These are phyloP conservation scores for Astragalus membranaceus DNA, from an alignment of 306 rosid genomes.

Conservation along the genomic window DNA sequence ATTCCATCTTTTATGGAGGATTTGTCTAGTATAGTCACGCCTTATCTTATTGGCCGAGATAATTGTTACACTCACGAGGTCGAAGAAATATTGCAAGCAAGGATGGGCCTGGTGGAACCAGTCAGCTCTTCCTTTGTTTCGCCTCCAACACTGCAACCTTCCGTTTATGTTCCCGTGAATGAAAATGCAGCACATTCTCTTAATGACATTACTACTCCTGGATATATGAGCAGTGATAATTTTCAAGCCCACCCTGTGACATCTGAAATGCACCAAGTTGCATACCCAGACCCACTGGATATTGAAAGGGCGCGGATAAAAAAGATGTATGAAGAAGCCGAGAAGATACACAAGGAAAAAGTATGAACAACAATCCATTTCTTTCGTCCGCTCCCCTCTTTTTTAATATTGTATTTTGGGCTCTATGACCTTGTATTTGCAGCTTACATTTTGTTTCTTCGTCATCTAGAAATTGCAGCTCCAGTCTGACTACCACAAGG, in stretches of 20 bases:
- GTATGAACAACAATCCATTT: constrained; percentile 7
- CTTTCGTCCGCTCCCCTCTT: background rate
- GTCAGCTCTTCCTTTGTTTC: background rate
- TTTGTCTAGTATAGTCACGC: constrained; percentile 7
- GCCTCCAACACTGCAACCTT: constrained; percentile 10
- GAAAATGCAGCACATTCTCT: constrained; percentile 8
- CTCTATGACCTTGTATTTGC: background rate
- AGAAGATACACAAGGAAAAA: background rate
- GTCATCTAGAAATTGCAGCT: constrained; percentile 23
- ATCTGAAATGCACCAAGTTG: constrained; percentile 9
- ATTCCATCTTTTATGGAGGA: constrained; percentile 12
- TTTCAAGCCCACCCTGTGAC: constrained; percentile 6
- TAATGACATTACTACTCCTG: background rate
- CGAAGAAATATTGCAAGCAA: constrained; percentile 2
- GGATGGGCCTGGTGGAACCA: background rate
- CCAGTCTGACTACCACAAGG: constrained; percentile 7
- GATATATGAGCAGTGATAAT: background rate
- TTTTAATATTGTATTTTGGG: background rate
- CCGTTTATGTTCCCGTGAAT: background rate
- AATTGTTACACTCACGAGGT: background rate
- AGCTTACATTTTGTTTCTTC: constrained; percentile 3
- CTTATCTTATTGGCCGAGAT: background rate
- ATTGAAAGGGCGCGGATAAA: constrained; percentile 22
- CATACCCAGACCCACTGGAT: constrained; percentile 12
- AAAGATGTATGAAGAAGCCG: constrained; percentile 22